Percentiles rank a stretch among this genome's conserved stretches.
These are phyloP conservation scores for Pythium scleroteichum DNA, from an alignment of 352 stramenopile genomes.

Conservation along the genomic window DNA sequence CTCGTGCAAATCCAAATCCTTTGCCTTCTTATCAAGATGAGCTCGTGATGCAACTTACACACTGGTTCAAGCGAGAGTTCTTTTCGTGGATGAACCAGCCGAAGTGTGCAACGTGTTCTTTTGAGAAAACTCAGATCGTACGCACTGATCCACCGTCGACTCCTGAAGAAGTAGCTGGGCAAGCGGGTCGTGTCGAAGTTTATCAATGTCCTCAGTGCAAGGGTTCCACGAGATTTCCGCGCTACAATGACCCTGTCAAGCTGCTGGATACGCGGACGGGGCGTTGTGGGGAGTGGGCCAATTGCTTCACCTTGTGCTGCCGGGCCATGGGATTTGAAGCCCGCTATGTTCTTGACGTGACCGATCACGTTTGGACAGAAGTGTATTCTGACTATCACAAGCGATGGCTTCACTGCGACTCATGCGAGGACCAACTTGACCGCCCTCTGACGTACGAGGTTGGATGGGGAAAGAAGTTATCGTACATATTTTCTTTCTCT, in stretches of 20 bases:
- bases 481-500: slow-evolving; percentile 90
- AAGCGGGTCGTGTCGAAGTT: slow-evolving; percentile 84
- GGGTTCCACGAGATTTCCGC: slow-evolving; percentile 78
- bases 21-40: slow-evolving; percentile 63
- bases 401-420: slow-evolving; percentile 93
- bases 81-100: slow-evolving; percentile 91
- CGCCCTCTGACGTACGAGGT: slow-evolving; percentile 93
- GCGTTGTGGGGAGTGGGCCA: slow-evolving; percentile 93
- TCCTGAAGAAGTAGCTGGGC: slow-evolving; percentile 52
- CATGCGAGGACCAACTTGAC: slow-evolving; percentile 93
- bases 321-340: slow-evolving; percentile 89
- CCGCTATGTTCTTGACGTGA: slow-evolving; percentile 93
- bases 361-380: slow-evolving; percentile 96
- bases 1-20: slow-evolving; percentile 48
- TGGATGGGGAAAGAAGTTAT: slow-evolving; percentile 94
- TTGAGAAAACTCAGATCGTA: slow-evolving; percentile 47
- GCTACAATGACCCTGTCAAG: slow-evolving; percentile 91
- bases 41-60: slow-evolving; percentile 69
- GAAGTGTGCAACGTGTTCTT: slow-evolving; percentile 52
- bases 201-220: slow-evolving; percentile 74
- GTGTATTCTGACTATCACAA: slow-evolving; percentile 79
- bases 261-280: slow-evolving; percentile 80
- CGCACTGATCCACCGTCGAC: slow-evolving; percentile 49
- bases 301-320: slow-evolving; percentile 92
- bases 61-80: slow-evolving; percentile 92